Conservation (phyloP, 2,329 filamentous ascomycete genomes). For the Aureobasidium lini region DNA sequence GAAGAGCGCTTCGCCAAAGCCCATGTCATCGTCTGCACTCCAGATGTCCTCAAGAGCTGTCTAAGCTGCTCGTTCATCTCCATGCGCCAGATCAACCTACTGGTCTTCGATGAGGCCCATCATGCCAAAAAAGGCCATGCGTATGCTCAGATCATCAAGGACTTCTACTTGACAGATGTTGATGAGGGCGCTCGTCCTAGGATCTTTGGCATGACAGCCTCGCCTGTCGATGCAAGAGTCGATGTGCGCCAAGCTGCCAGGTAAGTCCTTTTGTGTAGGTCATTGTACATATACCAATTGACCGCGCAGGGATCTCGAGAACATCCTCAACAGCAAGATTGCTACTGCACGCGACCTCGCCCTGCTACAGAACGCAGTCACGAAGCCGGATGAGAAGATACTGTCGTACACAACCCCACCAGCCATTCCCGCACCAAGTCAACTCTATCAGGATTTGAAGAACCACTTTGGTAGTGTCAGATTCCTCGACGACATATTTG, state of each 20-base stretch:
- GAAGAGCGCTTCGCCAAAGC: constrained; percentile 51
- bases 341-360: constrained; percentile 62
- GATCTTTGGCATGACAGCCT: constrained; percentile 95
- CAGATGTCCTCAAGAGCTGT: constrained; percentile 73
- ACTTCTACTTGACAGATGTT: constrained; percentile 60
- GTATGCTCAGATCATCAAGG: constrained; percentile 82
- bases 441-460: constrained; percentile 53
- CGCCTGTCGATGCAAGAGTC: constrained; percentile 76
- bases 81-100: constrained; percentile 77
- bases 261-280: constrained; percentile 17
- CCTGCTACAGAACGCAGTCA: constrained; percentile 52
- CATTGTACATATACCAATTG: not conserved
- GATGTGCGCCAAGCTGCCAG: constrained; percentile 63
- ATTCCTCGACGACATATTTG: constrained; percentile 50
- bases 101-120: constrained; percentile 95
- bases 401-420: constrained; percentile 48
- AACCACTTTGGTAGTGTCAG: constrained; percentile 44
- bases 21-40: constrained; percentile 87
- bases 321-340: constrained; percentile 71
- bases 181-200: constrained; percentile 52
- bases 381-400: constrained; percentile 52
- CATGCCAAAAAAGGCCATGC: constrained; percentile 91
- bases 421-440: constrained; percentile 50
- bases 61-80: constrained; percentile 70
- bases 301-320: constrained; percentile 55